Evolutionary conservation across 306 rosid genomes (phyloP).

Genomic region (Hylodesmum podocarpum): DNA sequence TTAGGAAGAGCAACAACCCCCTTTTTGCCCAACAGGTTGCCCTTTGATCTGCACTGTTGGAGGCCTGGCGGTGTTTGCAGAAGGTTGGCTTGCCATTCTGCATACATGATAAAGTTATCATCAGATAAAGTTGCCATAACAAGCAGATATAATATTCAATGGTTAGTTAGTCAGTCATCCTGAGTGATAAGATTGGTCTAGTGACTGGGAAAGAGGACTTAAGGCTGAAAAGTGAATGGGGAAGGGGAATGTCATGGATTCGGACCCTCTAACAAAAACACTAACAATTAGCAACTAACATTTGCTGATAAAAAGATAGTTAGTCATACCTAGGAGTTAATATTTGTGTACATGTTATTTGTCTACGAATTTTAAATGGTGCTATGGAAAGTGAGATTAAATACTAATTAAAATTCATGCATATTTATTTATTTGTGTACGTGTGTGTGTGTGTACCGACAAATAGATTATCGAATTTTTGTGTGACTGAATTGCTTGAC

Average conservation of each 20-base stretch:
- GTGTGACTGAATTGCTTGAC: not conserved
- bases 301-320: too few relatives aligned
- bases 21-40: slow-evolving; percentile 57
- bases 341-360: too few relatives aligned
- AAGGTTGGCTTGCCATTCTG: slow-evolving; percentile 58
- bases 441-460: not conserved
- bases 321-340: too few relatives aligned
- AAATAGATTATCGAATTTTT: not conserved
- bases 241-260: too few relatives aligned
- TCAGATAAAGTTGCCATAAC: not conserved
- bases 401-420: not conserved
- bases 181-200: too few relatives aligned
- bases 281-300: too few relatives aligned
- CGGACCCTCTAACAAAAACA: too few relatives aligned
- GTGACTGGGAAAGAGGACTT: too few relatives aligned
- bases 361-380: too few relatives aligned
- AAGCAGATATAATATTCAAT: not conserved
- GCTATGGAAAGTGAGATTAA: not conserved
- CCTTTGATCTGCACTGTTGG: slow-evolving; percentile 57
- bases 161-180: not conserved
- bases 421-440: not conserved
- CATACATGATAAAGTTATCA: slow-evolving; percentile 18
- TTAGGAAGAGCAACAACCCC: slow-evolving; percentile 58
- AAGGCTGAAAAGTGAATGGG: too few relatives aligned
- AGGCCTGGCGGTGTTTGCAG: slow-evolving; percentile 44